These are phyloP conservation scores for Psilocybe tampanensis DNA, from an alignment of 768 basidiomycete genomes.

Conservation along the genomic window DNA sequence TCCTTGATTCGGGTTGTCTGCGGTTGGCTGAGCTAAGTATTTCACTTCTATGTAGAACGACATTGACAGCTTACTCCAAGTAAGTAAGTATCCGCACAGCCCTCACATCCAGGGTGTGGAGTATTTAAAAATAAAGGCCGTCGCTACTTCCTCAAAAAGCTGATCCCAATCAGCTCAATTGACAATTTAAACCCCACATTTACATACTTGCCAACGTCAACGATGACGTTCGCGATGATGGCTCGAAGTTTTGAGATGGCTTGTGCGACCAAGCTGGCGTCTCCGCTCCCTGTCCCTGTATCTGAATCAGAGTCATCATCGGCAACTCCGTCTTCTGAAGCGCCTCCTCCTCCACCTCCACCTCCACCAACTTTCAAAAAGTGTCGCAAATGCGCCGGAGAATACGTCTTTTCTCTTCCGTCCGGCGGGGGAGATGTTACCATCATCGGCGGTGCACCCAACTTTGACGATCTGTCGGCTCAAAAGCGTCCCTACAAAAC, in stretches of 20 bases:
- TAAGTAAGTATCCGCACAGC: too few relatives aligned
- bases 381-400: conserved; percentile 2
- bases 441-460: conserved; percentile 2
- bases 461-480: background rate
- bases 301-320: background rate
- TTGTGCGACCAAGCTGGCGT: background rate
- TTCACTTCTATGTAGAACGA: too few relatives aligned
- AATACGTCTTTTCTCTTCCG: background rate
- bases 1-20: too few relatives aligned
- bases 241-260: background rate
- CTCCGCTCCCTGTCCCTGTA: background rate
- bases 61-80: too few relatives aligned
- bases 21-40: too few relatives aligned
- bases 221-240: conserved; percentile 4
- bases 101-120: too few relatives aligned
- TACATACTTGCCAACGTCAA: conserved; percentile 6
- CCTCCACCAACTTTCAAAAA: background rate
- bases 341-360: background rate
- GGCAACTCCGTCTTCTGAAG: background rate
- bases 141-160: too few relatives aligned
- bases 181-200: background rate
- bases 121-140: too few relatives aligned
- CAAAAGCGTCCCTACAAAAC: conserved; percentile 1
- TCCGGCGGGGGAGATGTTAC: background rate
- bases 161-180: too few relatives aligned